A percentile compares a stretch with the other conserved stretches of the same genome.
Conservation (phyloP, 208 protist species). For the Leishmania aethiopica region DNA sequence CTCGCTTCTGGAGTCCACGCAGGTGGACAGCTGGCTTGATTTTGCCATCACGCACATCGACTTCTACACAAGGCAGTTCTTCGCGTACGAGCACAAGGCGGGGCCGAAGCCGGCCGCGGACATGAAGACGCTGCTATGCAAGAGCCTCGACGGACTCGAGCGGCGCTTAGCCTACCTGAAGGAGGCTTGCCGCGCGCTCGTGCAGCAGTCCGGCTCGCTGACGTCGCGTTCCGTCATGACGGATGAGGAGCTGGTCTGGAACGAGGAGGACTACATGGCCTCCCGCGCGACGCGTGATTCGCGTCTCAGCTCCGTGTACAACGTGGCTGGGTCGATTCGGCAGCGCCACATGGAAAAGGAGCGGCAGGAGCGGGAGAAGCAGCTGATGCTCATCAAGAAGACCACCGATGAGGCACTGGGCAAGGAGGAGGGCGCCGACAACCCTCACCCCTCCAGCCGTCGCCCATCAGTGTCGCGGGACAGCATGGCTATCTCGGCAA, state of each 20-base stretch:
- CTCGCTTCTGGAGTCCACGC: conserved; percentile 54
- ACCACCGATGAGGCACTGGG: conserved; percentile 32
- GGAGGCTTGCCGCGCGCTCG: conserved; percentile 29
- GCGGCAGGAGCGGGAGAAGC: conserved; percentile 40
- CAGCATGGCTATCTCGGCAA: conserved; percentile 19
- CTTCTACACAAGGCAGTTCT: conserved; percentile 27
- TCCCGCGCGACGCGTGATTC: conserved; percentile 28
- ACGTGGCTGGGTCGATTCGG: conserved; percentile 45
- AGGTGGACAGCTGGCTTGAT: conserved; percentile 85
- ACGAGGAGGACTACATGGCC: conserved; percentile 32
- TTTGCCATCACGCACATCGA: conserved; percentile 63
- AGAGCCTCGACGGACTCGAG: conserved; percentile 44
- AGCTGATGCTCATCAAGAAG: conserved; percentile 28
- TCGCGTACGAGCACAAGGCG: conserved; percentile 14
- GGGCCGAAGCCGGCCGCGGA: conserved; percentile 17
- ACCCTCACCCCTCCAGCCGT: not conserved
- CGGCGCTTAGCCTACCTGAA: conserved; percentile 46
- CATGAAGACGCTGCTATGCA: conserved; percentile 31
- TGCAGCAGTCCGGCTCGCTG: conserved; percentile 33
- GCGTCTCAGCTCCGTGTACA: conserved; percentile 46
- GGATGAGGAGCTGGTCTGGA: conserved; percentile 26
- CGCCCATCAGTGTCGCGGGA: conserved; percentile 20
- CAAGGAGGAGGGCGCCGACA: conserved; percentile 1
- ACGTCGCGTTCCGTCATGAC: conserved; percentile 29
- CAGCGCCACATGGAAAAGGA: conserved; percentile 33